Evolutionary conservation across 495 filamentous ascomycete genomes (phyloP), one percentile per base, ranked within the genome.

Genomic region (Penicillium desertorum): DNA sequence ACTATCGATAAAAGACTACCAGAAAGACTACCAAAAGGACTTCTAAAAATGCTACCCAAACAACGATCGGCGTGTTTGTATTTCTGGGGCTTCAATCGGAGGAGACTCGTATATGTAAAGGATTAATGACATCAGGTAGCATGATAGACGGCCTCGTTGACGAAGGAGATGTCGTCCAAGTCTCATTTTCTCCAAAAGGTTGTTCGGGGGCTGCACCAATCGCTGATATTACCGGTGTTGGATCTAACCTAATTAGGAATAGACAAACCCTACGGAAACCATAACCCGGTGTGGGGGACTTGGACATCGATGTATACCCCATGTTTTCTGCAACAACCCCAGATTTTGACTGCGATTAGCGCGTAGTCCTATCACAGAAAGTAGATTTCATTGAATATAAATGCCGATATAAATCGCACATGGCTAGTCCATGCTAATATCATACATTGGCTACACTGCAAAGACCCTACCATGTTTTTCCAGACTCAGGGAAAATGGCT

Each of bases 401-500:
- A 37, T 37, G 8, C 16, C 5, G 6, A 7, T 37, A 37, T 37
- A n/a, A 37, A 7, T 3, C 6, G 5, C 36, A 37, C 36, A 37
- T 16, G 36, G 16, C 16, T 37, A 6, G 36, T 37, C 36, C 16
- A 5, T n/a, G 36, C 1, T n/a, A 8, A 8, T 7, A 37, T n/a
- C 16, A n/a, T 16, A 37, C 7, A 5, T n/a, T n/a, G 14, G 5
- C 14, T n/a, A 37, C 6, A 37, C n/a, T 37, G 36, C 16, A 37
- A 36, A 16, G 34, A 37, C 14, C 36, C 36, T 37, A 8, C 36
- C 36, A 58, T 58, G 47, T 34, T 51, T 51, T 43, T 51, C 8
- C 37, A 44, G 20, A 17, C 47, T 9, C 46, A 51, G 22, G 55
- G 55, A 5, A 58, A 58, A 43, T 51, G 29, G 41, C 49, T 55